These are phyloP conservation scores for Irpex sp. DNA, from an alignment of 1,284 basidiomycete genomes.

Conservation along the genomic window DNA sequence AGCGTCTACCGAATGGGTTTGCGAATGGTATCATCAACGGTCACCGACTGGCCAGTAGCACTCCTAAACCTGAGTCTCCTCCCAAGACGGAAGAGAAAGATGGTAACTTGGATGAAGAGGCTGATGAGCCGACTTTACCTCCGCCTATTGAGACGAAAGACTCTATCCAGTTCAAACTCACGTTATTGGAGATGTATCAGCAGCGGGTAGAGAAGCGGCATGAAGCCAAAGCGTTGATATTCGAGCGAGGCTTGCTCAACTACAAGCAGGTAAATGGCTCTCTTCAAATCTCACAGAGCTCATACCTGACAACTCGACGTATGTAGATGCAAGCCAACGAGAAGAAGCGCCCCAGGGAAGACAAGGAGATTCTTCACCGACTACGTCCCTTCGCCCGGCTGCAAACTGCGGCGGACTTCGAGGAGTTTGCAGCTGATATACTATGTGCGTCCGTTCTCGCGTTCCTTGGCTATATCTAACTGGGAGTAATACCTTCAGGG, in stretches of 20 bases:
- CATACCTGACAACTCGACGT: background rate
- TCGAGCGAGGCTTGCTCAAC: constrained; percentile 88
- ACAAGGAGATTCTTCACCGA: constrained; percentile 86
- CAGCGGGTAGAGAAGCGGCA: constrained; percentile 88
- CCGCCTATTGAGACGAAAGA: constrained; percentile 82
- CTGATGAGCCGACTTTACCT: constrained; percentile 64
- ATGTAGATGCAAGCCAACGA: constrained; percentile 84
- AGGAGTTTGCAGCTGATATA: constrained; percentile 85
- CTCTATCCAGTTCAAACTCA: constrained; percentile 89
- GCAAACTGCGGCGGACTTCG: constrained; percentile 91
- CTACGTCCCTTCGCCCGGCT: constrained; percentile 91
- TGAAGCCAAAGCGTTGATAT: constrained; percentile 89
- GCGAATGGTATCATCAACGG: constrained; percentile 50
- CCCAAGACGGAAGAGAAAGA: constrained; percentile 36
- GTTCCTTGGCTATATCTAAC: constrained; percentile 1
- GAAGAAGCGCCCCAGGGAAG: constrained; percentile 88
- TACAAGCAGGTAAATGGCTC: constrained; percentile 79
- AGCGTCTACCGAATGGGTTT: constrained; percentile 38
- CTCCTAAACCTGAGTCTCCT: constrained; percentile 23
- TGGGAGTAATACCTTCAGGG: constrained; percentile 42
- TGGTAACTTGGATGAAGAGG: constrained; percentile 41
- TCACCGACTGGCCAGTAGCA: constrained; percentile 10
- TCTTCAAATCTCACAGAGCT: constrained; percentile 2
- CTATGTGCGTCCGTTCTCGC: constrained; percentile 59
- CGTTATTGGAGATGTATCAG: constrained; percentile 89